phyloP scores from a whole-genome alignment of 495 filamentous ascomycete genomes.

The Penicillium antarcticum region DNA sequence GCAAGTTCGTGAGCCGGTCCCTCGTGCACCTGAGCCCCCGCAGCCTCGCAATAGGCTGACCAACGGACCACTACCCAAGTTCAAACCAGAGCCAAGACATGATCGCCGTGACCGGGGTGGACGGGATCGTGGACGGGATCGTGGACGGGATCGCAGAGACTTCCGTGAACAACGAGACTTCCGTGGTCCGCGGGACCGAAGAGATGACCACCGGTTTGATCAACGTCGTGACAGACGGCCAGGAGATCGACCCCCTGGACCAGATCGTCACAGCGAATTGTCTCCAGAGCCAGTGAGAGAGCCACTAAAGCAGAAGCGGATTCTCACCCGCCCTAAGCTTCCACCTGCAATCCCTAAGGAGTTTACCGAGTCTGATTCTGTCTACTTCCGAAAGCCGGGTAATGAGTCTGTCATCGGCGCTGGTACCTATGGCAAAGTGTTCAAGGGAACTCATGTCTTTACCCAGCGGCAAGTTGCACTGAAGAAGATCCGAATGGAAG shows the following conservation, averaged over 20 bases:
- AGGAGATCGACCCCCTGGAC: constrained; percentile 32
- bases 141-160: constrained; percentile 45
- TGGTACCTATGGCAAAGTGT: constrained; percentile 95
- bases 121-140: constrained; percentile 45
- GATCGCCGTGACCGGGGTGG: constrained; percentile 45
- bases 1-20: constrained; percentile 50
- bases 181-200: constrained; percentile 28
- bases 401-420: constrained; percentile 94
- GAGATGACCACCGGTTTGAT: constrained; percentile 36
- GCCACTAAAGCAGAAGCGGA: constrained; percentile 60
- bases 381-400: constrained; percentile 87
- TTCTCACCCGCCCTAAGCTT: constrained; percentile 66
- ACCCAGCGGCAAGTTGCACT: constrained; percentile 87
- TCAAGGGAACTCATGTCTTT: constrained; percentile 95
- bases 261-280: constrained; percentile 40
- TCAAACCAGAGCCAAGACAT: constrained; percentile 40
- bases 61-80: constrained; percentile 37
- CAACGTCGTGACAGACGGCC: constrained; percentile 38
- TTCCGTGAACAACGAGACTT: constrained; percentile 49
- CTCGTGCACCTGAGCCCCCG: constrained; percentile 32
- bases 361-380: constrained; percentile 73
- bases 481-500: constrained; percentile 94
- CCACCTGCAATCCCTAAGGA: constrained; percentile 68
- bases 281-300: constrained; percentile 23
- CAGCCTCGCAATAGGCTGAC: constrained; percentile 36